Conservation (phyloP, 139 green algal genomes). For the Coccomyxa sp. region DNA sequence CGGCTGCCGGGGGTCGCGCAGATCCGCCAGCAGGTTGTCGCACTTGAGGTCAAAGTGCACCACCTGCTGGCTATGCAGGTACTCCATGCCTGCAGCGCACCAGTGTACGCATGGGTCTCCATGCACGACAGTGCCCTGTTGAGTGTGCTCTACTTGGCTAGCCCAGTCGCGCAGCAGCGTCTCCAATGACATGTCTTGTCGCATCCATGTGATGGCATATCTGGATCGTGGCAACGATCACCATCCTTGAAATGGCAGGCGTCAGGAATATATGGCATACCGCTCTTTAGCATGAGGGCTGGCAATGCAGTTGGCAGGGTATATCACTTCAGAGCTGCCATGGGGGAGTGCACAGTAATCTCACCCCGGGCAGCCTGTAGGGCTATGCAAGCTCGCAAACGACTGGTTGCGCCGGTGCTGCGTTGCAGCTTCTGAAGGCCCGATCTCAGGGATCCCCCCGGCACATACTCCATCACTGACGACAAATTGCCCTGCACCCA, state of each 20-base stretch:
- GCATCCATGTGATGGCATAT: no score
- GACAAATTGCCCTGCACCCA: slow-evolving; percentile 23
- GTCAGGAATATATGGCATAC: no score
- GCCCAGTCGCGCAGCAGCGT: no score
- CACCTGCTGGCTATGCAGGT: slow-evolving; percentile 56
- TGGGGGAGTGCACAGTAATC: no score
- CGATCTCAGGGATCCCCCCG: slow-evolving; percentile 30
- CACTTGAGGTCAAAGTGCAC: slow-evolving; percentile 60
- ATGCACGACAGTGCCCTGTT: neutral
- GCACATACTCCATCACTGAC: slow-evolving; percentile 56
- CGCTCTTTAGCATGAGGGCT: no score
- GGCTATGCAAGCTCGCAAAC: slow-evolving; percentile 25
- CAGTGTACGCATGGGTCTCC: no score
- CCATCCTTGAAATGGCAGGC: no score
- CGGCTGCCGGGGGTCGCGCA: slow-evolving; percentile 46
- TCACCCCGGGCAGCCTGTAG: slow-evolving; percentile 44
- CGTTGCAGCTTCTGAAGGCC: slow-evolving; percentile 40
- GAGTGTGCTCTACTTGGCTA: no score
- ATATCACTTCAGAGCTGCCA: no score
- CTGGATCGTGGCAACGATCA: no score
- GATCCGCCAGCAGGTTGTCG: slow-evolving; percentile 70
- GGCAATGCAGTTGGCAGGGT: no score
- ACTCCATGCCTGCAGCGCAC: slow-evolving; percentile 54
- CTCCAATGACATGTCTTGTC: no score
- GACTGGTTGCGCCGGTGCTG: slow-evolving; percentile 1